Evolutionary conservation across 2,329 filamentous ascomycete species (phyloP), one percentile per base, ranked within the genome.

Genomic region (Arthrinium puccinioides): DNA sequence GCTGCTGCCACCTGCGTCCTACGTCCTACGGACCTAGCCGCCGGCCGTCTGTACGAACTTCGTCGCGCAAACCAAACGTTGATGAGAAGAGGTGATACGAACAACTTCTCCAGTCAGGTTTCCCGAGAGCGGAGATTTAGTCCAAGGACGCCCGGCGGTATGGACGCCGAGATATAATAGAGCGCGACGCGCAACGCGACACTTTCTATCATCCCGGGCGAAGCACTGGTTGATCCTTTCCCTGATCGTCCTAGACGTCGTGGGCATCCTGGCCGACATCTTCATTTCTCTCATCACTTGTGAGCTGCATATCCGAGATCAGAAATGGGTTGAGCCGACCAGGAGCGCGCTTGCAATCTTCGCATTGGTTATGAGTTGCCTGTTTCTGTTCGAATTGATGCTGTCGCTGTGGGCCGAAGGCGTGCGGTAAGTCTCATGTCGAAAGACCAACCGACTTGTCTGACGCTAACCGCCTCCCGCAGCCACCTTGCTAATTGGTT

Each of bases 301-400:
- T 53, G 67, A 72, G 46, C 59, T 61, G 45, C 56, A 62, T 31
- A 52, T 56, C 25, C 43, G 56, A 21, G 46, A 62, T 33, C 60
- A 64, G 46, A 44, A 53, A 1, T 72, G 69, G 67, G 66, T 70
- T 6, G 43, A 48, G 8, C 41, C 47, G 2, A 52, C 64, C 23
- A 54, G 56, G 13, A 44, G 53, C n/a, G 47, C 28, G 0, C 58
- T 84, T 27, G 68, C 68, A 10, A 60, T 67, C 3, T 57, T 72
- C 23, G 72, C 76, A 6, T 56, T 84, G 30, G 61, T 74, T 3
- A 77, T 84, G 51, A 81, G 75, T 38, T 74, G 68, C 46, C 50
- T 84, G 20, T 86, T 86, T 53, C 66, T 85, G 63, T 47, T 69
- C 1, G 82, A 86, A 57, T 56, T 85, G 54, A 38, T 70, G 9